Percentiles rank a stretch among this genome's conserved stretches.
phyloP scores from a whole-genome alignment of 768 basidiomycete genomes.

The Gymnopilus dilepis region DNA sequence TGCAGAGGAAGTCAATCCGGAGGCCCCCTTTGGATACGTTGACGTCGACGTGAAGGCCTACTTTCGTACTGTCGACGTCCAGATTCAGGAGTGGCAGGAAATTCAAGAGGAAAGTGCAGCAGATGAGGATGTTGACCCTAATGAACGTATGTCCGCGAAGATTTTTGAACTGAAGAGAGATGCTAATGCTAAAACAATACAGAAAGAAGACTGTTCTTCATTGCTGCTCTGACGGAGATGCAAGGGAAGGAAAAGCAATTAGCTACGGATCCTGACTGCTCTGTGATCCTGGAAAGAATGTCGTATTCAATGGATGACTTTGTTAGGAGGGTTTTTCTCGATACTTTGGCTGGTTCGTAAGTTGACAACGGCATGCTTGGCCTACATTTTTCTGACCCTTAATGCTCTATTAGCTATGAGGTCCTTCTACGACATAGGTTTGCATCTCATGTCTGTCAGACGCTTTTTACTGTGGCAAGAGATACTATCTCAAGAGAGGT shows the following conservation, averaged over 20 bases:
- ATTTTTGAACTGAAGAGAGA: background rate
- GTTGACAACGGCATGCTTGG: slow-evolving; percentile 35
- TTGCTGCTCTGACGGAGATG: slow-evolving; percentile 86
- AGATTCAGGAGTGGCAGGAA: slow-evolving; percentile 88
- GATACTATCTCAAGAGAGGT: slow-evolving; percentile 78
- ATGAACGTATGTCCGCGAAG: slow-evolving; percentile 58
- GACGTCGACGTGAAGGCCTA: slow-evolving; percentile 93
- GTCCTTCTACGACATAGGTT: slow-evolving; percentile 79
- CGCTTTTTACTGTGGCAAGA: slow-evolving; percentile 70
- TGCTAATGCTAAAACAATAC: slow-evolving; percentile 6
- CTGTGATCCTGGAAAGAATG: slow-evolving; percentile 88
- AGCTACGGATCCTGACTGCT: slow-evolving; percentile 93
- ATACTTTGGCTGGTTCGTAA: slow-evolving; percentile 88
- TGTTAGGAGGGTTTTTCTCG: slow-evolving; percentile 88
- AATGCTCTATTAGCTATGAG: slow-evolving; percentile 54
- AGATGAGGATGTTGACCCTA: slow-evolving; percentile 60
- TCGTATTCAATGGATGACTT: slow-evolving; percentile 95
- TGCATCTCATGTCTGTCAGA: slow-evolving; percentile 96
- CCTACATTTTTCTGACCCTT: background rate
- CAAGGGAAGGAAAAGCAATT: slow-evolving; percentile 86
- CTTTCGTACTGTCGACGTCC: slow-evolving; percentile 86
- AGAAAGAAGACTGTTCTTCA: slow-evolving; percentile 81
- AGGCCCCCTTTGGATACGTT: slow-evolving; percentile 89
- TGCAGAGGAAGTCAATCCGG: slow-evolving; percentile 50
- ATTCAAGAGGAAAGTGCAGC: slow-evolving; percentile 43